Conservation (phyloP, 352 stramenopile genomes). For the Pythium sp. region DNA sequence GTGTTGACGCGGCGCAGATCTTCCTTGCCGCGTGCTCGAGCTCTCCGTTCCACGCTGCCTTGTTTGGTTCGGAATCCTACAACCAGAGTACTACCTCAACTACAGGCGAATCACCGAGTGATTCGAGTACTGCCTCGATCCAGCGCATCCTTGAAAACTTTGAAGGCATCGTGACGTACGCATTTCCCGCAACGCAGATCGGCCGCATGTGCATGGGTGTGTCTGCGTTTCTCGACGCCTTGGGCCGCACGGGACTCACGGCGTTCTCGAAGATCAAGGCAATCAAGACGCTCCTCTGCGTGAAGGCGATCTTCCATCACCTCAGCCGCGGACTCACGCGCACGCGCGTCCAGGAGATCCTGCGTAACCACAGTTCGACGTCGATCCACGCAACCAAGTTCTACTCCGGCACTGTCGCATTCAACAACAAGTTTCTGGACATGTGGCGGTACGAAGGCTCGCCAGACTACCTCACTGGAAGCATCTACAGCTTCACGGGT, state of each 20-base stretch:
- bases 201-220: slow-evolving; percentile 64
- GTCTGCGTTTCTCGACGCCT: slow-evolving; percentile 62
- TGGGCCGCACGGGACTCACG: slow-evolving; percentile 52
- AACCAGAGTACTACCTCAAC: not conserved
- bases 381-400: slow-evolving; percentile 70
- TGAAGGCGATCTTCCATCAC: slow-evolving; percentile 80
- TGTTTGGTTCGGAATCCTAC: slow-evolving; percentile 17
- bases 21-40: slow-evolving; percentile 68
- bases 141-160: slow-evolving; percentile 37
- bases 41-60: slow-evolving; percentile 38
- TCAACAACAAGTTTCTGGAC: slow-evolving; percentile 79
- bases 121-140: slow-evolving; percentile 27
- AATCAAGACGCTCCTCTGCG: slow-evolving; percentile 52
- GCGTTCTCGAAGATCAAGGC: slow-evolving; percentile 44
- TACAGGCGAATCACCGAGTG: not conserved
- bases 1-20: slow-evolving; percentile 62
- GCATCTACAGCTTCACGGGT: slow-evolving; percentile 23
- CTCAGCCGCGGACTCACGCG: slow-evolving; percentile 64
- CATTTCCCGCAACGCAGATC: slow-evolving; percentile 46
- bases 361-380: slow-evolving; percentile 62
- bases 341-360: slow-evolving; percentile 59
- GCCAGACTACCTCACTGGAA: slow-evolving; percentile 64
- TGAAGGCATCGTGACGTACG: slow-evolving; percentile 48
- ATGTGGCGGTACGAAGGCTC: slow-evolving; percentile 82
- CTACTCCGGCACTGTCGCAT: slow-evolving; percentile 68